Evolutionary conservation across 257 asterid species (phyloP), one percentile per base, ranked within the genome.

Genomic region (Ophiorrhiza pumila): DNA sequence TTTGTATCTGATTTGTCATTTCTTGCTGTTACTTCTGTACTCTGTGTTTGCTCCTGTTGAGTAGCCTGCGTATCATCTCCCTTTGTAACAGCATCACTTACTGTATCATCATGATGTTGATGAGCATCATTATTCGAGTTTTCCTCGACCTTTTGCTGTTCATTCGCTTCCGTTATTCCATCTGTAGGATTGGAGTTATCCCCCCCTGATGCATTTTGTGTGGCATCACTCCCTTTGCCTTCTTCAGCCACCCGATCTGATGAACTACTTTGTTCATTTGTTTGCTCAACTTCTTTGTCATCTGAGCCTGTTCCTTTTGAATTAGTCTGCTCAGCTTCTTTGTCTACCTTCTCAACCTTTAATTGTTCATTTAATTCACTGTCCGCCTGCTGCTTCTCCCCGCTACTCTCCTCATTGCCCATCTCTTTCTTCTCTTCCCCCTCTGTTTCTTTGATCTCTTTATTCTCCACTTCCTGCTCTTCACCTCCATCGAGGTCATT

Each of bases 381-480:
- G 67, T 42, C 78, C 2, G 78, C 57, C 78, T 80, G 77, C 66
- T 83, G 81, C 32, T 58, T 77, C 41, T 71, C 82, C 67, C 63
- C 68, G 62, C 31, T 59, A 37, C 61, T 60, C 68, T 83, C 87
- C 69, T 71, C 83, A 45, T 32, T 81, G 31, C 74, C 69, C 71
- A 73, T 77, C 46, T 65, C 85, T 27, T 63, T 75, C 25, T 61
- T 85, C 69, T 74, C 84, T 47, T 68, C 79, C 47, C 43, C 32
- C 69, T 74, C 85, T 22, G 69, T 76, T 65, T 52, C 80, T 53
- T 81, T 79, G 74, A 73, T 80, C 56, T 81, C 78, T 23, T 67
- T 71, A 52, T 70, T 82, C 62, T 69, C 78, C 3, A 49, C 80
- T 64, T 80, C 89, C 78, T 84, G 79, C 75, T 75, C 86, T 58